Conservation (phyloP, 1,284 basidiomycete species). For the Cryptococcus floricola region DNA sequence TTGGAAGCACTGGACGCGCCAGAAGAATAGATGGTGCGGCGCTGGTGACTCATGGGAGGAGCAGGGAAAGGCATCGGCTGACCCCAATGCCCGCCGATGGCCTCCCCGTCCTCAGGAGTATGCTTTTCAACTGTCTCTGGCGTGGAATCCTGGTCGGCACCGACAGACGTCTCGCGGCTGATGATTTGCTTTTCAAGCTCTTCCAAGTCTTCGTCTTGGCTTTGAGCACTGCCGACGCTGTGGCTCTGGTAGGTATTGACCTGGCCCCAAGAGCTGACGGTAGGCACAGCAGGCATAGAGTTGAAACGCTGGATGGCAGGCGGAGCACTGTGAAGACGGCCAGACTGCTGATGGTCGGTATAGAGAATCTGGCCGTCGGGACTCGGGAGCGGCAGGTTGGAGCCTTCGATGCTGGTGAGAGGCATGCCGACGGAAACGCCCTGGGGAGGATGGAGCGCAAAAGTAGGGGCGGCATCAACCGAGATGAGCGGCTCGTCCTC, state of each 20-base stretch:
- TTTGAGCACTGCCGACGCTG: slow-evolving; percentile 7
- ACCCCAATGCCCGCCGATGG: slow-evolving; percentile 12
- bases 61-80: slow-evolving; percentile 15
- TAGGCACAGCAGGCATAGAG: slow-evolving; percentile 36
- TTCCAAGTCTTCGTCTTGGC: slow-evolving; percentile 26
- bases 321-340: slow-evolving; percentile 36
- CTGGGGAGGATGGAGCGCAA: slow-evolving; percentile 23
- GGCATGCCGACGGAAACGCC: slow-evolving; percentile 9
- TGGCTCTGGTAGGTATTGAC: slow-evolving; percentile 12
- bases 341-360: slow-evolving; percentile 5
- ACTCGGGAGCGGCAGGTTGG: slow-evolving; percentile 6
- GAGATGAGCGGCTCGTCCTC: slow-evolving; percentile 28
- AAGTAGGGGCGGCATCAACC: slow-evolving; percentile 17
- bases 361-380: slow-evolving; percentile 13
- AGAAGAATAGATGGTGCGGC: slow-evolving; percentile 17
- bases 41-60: slow-evolving; percentile 1
- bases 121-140: slow-evolving; percentile 1
- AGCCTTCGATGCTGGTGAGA: slow-evolving; percentile 20
- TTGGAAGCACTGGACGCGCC: slow-evolving; percentile 27
- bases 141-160: slow-evolving; percentile 6
- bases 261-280: slow-evolving; percentile 22
- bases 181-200: slow-evolving; percentile 23
- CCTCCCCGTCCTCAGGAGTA: neutral
- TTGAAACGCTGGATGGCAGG: slow-evolving; percentile 41
- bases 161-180: slow-evolving; percentile 22